These are phyloP conservation scores for Botryotinia narcissicola DNA, from an alignment of 2,329 filamentous ascomycete species.

Conservation along the genomic window DNA sequence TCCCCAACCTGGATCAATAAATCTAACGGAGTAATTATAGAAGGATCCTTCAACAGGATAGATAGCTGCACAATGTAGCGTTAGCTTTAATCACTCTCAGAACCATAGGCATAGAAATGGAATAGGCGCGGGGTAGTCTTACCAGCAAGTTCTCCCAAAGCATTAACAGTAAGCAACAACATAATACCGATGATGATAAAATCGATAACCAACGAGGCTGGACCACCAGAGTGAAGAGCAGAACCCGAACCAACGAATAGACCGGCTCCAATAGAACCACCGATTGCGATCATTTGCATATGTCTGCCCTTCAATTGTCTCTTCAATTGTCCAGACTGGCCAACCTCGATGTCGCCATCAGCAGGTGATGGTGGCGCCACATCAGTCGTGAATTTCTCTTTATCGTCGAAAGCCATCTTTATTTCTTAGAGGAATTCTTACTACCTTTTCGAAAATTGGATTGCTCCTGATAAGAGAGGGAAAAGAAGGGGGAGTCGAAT, in stretches of 20 bases:
- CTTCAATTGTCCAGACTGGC: slow-evolving; percentile 38
- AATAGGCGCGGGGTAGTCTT: slow-evolving; percentile 40
- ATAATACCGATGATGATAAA: slow-evolving; percentile 79
- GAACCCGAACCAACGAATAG: slow-evolving; percentile 49
- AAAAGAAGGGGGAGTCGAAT: neutral
- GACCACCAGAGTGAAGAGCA: slow-evolving; percentile 51
- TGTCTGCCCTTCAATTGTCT: slow-evolving; percentile 47
- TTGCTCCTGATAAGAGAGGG: neutral
- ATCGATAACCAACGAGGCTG: slow-evolving; percentile 72
- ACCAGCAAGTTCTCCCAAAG: slow-evolving; percentile 86
- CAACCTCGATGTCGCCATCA: slow-evolving; percentile 29
- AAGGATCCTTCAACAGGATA: slow-evolving; percentile 93
- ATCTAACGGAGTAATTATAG: slow-evolving; percentile 85
- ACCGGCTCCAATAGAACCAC: slow-evolving; percentile 51
- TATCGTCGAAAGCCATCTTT: slow-evolving; percentile 12
- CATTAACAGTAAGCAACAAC: slow-evolving; percentile 60
- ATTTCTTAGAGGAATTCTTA: neutral
- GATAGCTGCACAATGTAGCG: slow-evolving; percentile 40
- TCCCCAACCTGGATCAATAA: slow-evolving; percentile 92
- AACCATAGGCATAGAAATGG: neutral
- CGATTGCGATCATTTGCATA: slow-evolving; percentile 53
- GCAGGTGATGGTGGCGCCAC: slow-evolving; percentile 4
- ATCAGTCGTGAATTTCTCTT: slow-evolving; percentile 27
- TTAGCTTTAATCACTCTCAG: slow-evolving; percentile 10
- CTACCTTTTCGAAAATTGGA: neutral